Conservation (phyloP, 2,329 filamentous ascomycete genomes). For the Microdochium bolleyi region DNA sequence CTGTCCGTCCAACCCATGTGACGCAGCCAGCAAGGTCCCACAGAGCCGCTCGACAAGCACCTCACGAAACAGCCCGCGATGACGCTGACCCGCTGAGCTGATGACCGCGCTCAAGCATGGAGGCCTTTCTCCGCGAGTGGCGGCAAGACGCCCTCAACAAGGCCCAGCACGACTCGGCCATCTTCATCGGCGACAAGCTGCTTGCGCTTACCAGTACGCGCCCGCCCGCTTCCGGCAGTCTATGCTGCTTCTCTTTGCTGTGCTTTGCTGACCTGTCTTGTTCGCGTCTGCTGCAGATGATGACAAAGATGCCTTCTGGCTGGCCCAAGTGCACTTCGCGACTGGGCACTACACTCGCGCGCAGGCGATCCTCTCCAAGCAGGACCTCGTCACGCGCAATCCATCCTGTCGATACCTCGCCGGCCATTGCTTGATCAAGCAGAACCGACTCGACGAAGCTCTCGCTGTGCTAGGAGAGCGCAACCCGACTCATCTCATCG, state of each 20-base stretch:
- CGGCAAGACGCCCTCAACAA: conserved; percentile 91
- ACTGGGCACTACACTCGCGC: conserved; percentile 93
- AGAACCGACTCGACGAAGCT: conserved; percentile 83
- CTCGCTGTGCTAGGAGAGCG: conserved; percentile 80
- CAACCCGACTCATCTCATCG: conserved; percentile 84
- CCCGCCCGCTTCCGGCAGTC: too few relatives aligned
- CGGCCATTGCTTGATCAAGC: conserved; percentile 90
- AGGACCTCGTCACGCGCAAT: conserved; percentile 74
- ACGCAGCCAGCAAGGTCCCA: too few relatives aligned
- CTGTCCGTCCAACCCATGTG: too few relatives aligned
- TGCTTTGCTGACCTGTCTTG: conserved; percentile 7
- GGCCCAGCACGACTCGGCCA: conserved; percentile 91
- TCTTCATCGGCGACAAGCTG: conserved; percentile 96
- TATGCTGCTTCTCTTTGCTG: conserved; percentile 5
- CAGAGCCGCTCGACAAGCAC: neutral
- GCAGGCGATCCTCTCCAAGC: conserved; percentile 74
- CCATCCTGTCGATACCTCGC: conserved; percentile 87
- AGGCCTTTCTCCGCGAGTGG: conserved; percentile 90
- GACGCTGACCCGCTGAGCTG: conserved; percentile 1
- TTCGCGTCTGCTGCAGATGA: conserved; percentile 51
- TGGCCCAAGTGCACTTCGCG: conserved; percentile 96
- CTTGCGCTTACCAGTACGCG: conserved; percentile 92
- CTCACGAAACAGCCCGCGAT: neutral
- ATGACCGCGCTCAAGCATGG: conserved; percentile 48
- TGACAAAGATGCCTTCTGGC: conserved; percentile 91